Percentiles rank a stretch among this genome's conserved stretches.
Conservation (phyloP, 108 stramenopile genomes). For the Hondaea fermentalgiana region DNA sequence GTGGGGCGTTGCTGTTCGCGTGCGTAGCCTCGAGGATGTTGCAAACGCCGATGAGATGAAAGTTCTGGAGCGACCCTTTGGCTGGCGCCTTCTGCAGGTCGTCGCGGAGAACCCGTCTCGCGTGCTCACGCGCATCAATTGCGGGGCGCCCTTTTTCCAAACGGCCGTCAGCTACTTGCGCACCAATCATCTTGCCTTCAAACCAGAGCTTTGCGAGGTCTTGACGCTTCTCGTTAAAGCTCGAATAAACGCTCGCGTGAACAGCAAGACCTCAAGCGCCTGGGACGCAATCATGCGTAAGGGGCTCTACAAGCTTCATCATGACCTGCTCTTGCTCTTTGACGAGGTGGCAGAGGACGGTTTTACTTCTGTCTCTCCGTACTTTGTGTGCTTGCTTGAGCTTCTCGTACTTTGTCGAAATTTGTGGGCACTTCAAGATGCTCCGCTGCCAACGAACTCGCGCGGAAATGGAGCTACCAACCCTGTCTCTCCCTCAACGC, state of each 20-base stretch:
- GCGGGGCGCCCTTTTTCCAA: not conserved
- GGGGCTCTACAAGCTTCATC: constrained; percentile 1
- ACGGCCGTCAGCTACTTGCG: not conserved
- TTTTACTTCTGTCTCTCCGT: not conserved
- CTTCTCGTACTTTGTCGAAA: not conserved
- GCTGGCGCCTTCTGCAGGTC: not conserved
- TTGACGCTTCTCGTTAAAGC: not conserved
- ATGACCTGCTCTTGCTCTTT: not conserved
- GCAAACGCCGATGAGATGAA: not conserved
- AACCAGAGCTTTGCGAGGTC: constrained; percentile 15
- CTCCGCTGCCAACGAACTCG: no score
- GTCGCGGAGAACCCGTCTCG: not conserved
- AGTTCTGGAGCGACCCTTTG: not conserved
- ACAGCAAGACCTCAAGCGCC: not conserved
- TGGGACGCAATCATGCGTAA: not conserved
- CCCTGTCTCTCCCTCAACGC: no score
- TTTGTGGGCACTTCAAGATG: not conserved
- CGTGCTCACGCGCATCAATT: not conserved
- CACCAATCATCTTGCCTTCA: not conserved
- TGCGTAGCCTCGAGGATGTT: constrained; percentile 1
- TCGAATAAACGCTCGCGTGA: not conserved
- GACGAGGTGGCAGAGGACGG: not conserved
- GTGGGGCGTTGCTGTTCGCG: not conserved
- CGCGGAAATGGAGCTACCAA: no score
- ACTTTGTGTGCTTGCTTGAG: constrained; percentile 4